Percentiles rank a stretch among this genome's conserved stretches.
These are phyloP conservation scores for Schizochytrium sp. DNA, from an alignment of 108 stramenopile species.

Conservation along the genomic window DNA sequence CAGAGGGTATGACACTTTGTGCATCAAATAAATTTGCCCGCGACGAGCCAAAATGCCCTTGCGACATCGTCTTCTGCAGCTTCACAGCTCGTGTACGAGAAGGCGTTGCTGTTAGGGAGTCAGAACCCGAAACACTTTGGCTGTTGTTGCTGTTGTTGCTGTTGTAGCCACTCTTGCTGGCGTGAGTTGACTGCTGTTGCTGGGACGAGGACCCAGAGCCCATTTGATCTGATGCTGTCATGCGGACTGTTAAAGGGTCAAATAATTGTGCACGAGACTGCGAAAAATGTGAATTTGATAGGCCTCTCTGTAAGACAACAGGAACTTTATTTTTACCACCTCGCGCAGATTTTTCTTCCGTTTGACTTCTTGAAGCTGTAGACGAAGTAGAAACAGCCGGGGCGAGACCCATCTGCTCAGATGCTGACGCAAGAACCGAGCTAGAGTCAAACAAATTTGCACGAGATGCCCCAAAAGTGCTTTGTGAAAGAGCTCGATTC, in stretches of 20 bases:
- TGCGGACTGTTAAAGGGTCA: background rate
- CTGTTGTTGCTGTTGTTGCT: background rate
- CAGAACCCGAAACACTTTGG: too few species aligned
- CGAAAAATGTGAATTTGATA: background rate
- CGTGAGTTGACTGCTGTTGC: too few species aligned
- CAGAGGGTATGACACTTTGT: background rate
- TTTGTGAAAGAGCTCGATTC: background rate
- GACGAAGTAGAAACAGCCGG: too few species aligned
- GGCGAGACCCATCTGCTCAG: too few species aligned
- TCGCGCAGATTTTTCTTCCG: too few species aligned
- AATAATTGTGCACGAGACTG: background rate
- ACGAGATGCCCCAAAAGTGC: background rate
- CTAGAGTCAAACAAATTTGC: background rate
- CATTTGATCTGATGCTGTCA: background rate
- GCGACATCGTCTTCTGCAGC: background rate
- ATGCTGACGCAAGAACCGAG: too few species aligned
- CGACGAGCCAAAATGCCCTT: background rate
- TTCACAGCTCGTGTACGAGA: background rate
- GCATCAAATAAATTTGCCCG: constrained; percentile 25
- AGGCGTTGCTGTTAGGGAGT: background rate
- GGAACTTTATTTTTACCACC: background rate
- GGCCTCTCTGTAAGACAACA: background rate
- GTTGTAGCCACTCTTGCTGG: too few species aligned
- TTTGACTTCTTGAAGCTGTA: too few species aligned
- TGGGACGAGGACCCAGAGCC: background rate